These are phyloP conservation scores for Tylopilus balloui DNA, from an alignment of 768 basidiomycete genomes.

Conservation along the genomic window DNA sequence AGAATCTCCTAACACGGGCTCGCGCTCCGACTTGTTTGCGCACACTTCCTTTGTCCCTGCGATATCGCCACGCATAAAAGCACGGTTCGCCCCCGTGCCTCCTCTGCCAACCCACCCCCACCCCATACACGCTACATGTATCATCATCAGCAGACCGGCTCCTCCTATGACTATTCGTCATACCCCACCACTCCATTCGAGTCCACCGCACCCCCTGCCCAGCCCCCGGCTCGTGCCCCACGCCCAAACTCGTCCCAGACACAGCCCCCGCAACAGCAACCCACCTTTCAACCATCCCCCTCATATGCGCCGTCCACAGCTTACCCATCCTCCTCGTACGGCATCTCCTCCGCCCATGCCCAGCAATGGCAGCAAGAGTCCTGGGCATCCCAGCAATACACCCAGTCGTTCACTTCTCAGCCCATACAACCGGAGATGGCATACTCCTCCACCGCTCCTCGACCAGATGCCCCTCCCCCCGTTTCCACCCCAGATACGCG, in stretches of 20 bases:
- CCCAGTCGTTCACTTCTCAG: constrained; percentile 32
- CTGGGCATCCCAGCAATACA: constrained; percentile 35
- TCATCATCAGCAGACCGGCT: constrained; percentile 41
- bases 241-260: constrained; percentile 32
- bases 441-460: constrained; percentile 31
- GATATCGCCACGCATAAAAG: constrained; percentile 30
- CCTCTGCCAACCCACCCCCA: constrained; percentile 36
- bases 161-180: constrained; percentile 49
- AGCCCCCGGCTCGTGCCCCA: constrained; percentile 27
- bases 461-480: constrained; percentile 30
- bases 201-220: constrained; percentile 25
- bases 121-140: constrained; percentile 54
- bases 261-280: constrained; percentile 29
- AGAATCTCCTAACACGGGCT: constrained; percentile 30
- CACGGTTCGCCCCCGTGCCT: constrained; percentile 20
- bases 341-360: constrained; percentile 26
- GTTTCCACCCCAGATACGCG: constrained; percentile 31
- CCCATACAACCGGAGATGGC: constrained; percentile 33
- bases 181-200: constrained; percentile 34
- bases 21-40: constrained; percentile 26
- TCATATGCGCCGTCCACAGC: constrained; percentile 29
- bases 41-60: constrained; percentile 24
- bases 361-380: constrained; percentile 41
- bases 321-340: constrained; percentile 30
- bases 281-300: constrained; percentile 24